Base-by-base conservation (phyloP, 2,329 filamentous ascomycete species). In the Tothia fuscella region DNA sequence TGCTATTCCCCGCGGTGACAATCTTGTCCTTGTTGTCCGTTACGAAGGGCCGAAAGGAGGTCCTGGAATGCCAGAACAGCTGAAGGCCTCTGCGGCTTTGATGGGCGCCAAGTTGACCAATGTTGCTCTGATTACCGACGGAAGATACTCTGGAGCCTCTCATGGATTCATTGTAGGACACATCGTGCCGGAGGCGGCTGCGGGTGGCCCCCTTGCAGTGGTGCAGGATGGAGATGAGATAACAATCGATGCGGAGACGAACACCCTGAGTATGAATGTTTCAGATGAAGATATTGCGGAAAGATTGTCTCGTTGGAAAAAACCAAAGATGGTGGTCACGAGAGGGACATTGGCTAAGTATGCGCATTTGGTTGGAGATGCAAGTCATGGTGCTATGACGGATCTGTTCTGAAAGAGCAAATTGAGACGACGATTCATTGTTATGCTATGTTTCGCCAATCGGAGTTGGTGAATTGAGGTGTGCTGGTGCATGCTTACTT, bases 151-250 rank as follows among this genome's bases (percentile, higher is more conserved):
- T 35, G 89, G 89, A 24, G 89, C 87, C 2, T 82, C 75, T 41
- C 88, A 95, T 59, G 87, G 87, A 0, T 94, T 94, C 60, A 91
- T 94, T 54, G 85, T 96, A 13, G 89, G 89, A 1, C 88, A 95
- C 54, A 85, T 95, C 12, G 82, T 83, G 3, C 89, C 89, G 2
- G 89, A 96, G 62, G 89, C 89, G 1, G 85, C 83, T 1, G 80
- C 81, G 1, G 89, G 89, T 13, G 89, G 89, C 0, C 88, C 89
- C 1, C 87, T 96, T 54, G 88, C 82, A 0, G 65, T 93, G 5
- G 84, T 95, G 2, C 58, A 67, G 51, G 74, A 93, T 52, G 89
- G 85, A 2, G 89, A 96, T 60, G 62, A 74, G 20, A 77, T 96
- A 39, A 87, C 82, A 3, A 95, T 96, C 53, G 83, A 91, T 56